A percentile compares a stretch with the other conserved stretches of the same genome.
phyloP scores from a whole-genome alignment of 805 yeast genomes.

The Saturnispora dispora region DNA sequence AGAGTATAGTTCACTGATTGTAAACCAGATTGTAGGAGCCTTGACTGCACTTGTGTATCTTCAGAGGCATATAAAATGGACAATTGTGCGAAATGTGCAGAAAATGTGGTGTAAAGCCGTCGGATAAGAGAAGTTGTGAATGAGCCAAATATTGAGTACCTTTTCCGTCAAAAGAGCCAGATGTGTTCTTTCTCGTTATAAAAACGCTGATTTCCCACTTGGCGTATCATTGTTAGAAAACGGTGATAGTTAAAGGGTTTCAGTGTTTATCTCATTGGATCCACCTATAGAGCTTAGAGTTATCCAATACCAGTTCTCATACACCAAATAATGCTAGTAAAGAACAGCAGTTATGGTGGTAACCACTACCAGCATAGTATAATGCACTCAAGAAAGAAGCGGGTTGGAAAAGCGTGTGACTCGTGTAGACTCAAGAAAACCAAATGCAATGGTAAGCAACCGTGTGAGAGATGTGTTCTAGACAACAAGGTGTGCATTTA shows the following conservation, averaged over 20 bases:
- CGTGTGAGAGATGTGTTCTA: conserved; percentile 45
- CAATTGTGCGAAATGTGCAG: not conserved
- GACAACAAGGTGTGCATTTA: conserved; percentile 54
- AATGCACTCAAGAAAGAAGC: conserved; percentile 31
- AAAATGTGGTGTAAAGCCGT: not conserved
- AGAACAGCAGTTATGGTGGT: not conserved
- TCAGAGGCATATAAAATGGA: not conserved
- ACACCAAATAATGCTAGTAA: not conserved
- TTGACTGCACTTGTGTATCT: no score
- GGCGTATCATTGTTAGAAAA: not conserved
- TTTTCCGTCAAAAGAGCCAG: not conserved
- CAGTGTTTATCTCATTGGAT: not conserved
- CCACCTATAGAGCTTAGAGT: not conserved
- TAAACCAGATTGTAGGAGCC: not conserved
- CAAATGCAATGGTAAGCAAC: conserved; percentile 54
- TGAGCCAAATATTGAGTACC: not conserved
- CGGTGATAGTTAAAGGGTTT: not conserved
- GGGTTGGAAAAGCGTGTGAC: conserved; percentile 61
- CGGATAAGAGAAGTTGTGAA: not conserved
- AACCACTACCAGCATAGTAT: not conserved
- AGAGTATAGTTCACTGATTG: not conserved
- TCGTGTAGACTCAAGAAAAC: conserved; percentile 55
- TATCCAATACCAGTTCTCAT: not conserved
- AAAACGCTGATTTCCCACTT: not conserved
- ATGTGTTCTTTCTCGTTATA: not conserved